Evolutionary conservation across 2,329 filamentous ascomycete genomes (phyloP), one percentile per base, ranked within the genome.

Genomic region (Phialemoniopsis sp.): DNA sequence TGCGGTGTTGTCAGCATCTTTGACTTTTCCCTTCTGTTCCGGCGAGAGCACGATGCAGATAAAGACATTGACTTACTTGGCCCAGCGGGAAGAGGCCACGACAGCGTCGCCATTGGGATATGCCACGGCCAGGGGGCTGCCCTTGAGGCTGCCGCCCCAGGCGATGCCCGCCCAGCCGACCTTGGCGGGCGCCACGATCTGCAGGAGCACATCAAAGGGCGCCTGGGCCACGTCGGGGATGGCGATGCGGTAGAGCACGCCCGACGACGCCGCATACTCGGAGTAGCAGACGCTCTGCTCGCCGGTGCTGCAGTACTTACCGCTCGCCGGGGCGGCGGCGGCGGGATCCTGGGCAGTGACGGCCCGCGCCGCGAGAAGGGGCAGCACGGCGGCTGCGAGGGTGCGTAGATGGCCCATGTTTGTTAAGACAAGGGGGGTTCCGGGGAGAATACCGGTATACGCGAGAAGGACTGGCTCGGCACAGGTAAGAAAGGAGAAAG

Each of bases 81-180:
- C 57, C 50, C 58, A 63, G 19, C 62, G 53, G 9, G 62, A 64
- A 4, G 59, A 62, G 15, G 62, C 63, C 3, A 63, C 53, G 2
- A 58, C 59, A 6, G 46, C 53, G n/a, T 55, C 51, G 9, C 55
- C 59, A 43, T 59, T 59, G 10, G 57, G 46, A 61, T 62, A 65
- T 7, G 51, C 57, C 12, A 66, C 39, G 2, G 59, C 60, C n/a
- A 65, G 49, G 8, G 62, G 63, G 28, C 62, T 60, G 38, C 58
- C 57, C 3, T 53, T 57, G 62, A 65, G 65, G 15, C 54, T 58
- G 0, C 63, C 62, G 9, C 59, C 62, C 60, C 62, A 66, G 2
- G 60, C 55, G 26, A 66, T 50, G 1, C 57, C 60, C 0, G 60
- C 59, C 62, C 63, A 66, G 15, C 60, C 62, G 34, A 58, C 56